A percentile compares a stretch with the other conserved stretches of the same genome.
Evolutionary conservation across 441 rosid species (phyloP).

Genomic region (Jatropha podagrica): DNA sequence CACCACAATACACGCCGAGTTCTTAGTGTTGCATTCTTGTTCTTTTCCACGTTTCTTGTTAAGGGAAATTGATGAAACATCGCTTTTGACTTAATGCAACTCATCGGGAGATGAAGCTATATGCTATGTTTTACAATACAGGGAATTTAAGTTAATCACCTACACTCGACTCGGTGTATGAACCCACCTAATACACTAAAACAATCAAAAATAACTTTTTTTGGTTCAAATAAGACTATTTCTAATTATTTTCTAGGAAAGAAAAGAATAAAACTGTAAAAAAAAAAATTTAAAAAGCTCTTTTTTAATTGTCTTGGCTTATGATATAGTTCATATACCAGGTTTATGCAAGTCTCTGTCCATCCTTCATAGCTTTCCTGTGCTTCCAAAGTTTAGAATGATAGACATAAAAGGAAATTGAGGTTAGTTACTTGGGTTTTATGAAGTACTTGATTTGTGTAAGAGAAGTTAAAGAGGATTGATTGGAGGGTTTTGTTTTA

Average conservation of each 20-base stretch:
- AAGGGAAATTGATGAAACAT: slow-evolving; percentile 53
- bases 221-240: no score
- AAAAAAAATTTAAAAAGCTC: no score
- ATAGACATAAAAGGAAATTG: slow-evolving; percentile 25
- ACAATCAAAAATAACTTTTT: no score
- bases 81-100: slow-evolving; percentile 40
- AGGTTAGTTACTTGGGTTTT: slow-evolving; percentile 29
- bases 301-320: no score
- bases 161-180: background rate
- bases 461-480: slow-evolving; percentile 24
- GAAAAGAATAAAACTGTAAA: no score
- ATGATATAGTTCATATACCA: no score
- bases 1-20: slow-evolving; percentile 53
- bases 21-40: slow-evolving; percentile 33
- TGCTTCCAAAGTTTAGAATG: slow-evolving; percentile 9
- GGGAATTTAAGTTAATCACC: slow-evolving; percentile 29
- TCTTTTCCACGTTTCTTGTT: slow-evolving; percentile 33
- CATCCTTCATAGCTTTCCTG: no score
- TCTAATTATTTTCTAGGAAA: no score
- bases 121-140: background rate
- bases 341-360: no score
- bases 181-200: no score
- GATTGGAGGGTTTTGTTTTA: slow-evolving; percentile 17
- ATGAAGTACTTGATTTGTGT: slow-evolving; percentile 35
- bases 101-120: no score